A percentile compares a stretch with the other conserved stretches of the same genome.
phyloP scores from a whole-genome alignment of 306 rosid species.

The Glycyrrhiza uralensis region DNA sequence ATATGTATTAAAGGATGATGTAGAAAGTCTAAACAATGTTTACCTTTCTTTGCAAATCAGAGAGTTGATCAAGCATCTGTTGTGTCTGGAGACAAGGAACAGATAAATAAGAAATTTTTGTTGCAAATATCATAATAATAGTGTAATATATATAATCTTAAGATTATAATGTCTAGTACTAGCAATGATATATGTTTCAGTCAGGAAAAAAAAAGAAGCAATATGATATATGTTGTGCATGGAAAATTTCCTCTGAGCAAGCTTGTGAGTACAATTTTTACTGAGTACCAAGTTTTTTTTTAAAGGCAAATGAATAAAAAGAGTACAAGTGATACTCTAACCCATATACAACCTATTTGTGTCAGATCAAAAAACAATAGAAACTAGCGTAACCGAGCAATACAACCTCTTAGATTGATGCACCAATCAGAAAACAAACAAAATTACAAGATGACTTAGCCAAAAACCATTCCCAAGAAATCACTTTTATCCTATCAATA shows the following conservation, averaged over 20 bases:
- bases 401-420: too few species aligned
- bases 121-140: not conserved
- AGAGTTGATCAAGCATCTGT: slow-evolving; percentile 52
- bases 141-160: not conserved
- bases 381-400: too few species aligned
- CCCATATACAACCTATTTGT: too few species aligned
- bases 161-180: not conserved
- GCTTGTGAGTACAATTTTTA: not conserved
- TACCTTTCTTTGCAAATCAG: slow-evolving; percentile 66
- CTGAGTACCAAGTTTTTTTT: not conserved
- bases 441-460: too few species aligned
- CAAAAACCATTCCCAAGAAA: too few species aligned
- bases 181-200: too few species aligned
- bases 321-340: too few species aligned
- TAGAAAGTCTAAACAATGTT: not conserved
- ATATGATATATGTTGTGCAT: not conserved
- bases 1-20: not conserved
- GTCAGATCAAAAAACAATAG: too few species aligned
- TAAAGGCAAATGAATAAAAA: too few species aligned
- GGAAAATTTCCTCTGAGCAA: not conserved
- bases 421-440: too few species aligned
- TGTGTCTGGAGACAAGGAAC: slow-evolving; percentile 48
- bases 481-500: too few species aligned
- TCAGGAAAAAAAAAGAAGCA: too few species aligned
- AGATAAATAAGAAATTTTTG: not conserved